phyloP scores from a whole-genome alignment of 176 grass and related monocot species.

The Coix lacrymajobi region DNA sequence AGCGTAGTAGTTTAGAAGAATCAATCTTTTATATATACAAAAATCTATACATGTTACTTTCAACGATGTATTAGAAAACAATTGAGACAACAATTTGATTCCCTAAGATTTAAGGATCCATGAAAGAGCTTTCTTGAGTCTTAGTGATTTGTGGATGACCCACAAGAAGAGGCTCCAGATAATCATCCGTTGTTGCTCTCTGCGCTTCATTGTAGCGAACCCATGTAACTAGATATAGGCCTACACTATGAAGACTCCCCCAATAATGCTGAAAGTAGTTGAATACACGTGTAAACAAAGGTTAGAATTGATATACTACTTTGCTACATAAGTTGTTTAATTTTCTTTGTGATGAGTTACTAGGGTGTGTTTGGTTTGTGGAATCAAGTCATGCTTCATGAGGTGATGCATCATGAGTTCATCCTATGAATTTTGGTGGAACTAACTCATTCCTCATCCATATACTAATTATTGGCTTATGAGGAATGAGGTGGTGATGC shows the following conservation, averaged over 20 bases:
- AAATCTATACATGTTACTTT: background rate
- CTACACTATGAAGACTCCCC: slow-evolving; percentile 64
- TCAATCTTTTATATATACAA: background rate
- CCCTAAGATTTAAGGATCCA: slow-evolving; percentile 26
- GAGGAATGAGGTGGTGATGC: too few species aligned
- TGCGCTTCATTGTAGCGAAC: slow-evolving; percentile 49
- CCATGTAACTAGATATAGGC: slow-evolving; percentile 89
- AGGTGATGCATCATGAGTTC: too few species aligned
- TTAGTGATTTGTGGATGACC: slow-evolving; percentile 26
- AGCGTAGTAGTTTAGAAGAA: background rate
- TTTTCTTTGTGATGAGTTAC: background rate
- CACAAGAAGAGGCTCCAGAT: slow-evolving; percentile 39
- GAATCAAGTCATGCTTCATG: too few species aligned
- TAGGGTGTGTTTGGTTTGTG: too few species aligned
- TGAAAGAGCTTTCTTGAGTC: slow-evolving; percentile 28
- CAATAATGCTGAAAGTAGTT: slow-evolving; percentile 51
- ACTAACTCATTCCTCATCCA: too few species aligned
- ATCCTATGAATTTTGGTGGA: too few species aligned
- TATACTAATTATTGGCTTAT: too few species aligned
- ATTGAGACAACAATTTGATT: background rate
- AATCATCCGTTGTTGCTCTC: background rate
- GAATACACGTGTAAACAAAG: background rate
- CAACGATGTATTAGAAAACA: background rate
- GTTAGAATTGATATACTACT: background rate
- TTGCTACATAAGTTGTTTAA: background rate